Base-by-base conservation (phyloP, 2,329 filamentous ascomycete species). In the Zalaria obscura region DNA sequence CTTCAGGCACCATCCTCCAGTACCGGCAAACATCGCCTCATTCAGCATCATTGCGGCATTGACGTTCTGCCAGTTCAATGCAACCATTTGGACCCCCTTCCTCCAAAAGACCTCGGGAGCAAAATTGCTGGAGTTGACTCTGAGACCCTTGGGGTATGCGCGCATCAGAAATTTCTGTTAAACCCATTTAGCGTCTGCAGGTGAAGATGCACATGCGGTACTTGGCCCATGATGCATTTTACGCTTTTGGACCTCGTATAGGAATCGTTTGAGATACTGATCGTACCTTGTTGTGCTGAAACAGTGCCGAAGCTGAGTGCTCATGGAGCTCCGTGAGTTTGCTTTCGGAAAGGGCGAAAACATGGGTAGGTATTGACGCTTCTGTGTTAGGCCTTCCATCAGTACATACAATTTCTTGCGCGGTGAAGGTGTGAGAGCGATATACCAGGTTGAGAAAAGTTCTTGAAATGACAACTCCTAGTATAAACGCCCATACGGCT, bases 21-120 rank as follows among this genome's bases (percentile, higher is more conserved):
- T 81, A 6, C 78, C 83, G 2, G 77, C 73, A 60, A 94, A 94
- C 85, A 93, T 91, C 51, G 77, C 88, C 55, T 91, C 80, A 55
- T 95, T 95, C 9, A 94, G 72, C 89, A 95, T 95, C 80, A 93
- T 93, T 28, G 85, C 87, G 51, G 85, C 81, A 54, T 95, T 87
- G 60, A 83, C 79, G 46, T 79, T 80, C 61, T 96, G 88, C 85
- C 88, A 96, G 63, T 95, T 95, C 46, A 96, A 67, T 0, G 88
- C 88, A 1, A 93, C 86, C 51, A 95, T 80, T 60, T 95, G 88
- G 3, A 93, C 80, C 9, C 88, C 88, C 48, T 84, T 80, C 28
- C 85, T 74, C 88, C 88, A 95, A 61, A 88, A 91, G 3, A 80
- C 71, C 1, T 78, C 75, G 4, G 89, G 87, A 50, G 94, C 85